Conservation (phyloP, 805 yeast species). For the Starmerella tilneyi region DNA sequence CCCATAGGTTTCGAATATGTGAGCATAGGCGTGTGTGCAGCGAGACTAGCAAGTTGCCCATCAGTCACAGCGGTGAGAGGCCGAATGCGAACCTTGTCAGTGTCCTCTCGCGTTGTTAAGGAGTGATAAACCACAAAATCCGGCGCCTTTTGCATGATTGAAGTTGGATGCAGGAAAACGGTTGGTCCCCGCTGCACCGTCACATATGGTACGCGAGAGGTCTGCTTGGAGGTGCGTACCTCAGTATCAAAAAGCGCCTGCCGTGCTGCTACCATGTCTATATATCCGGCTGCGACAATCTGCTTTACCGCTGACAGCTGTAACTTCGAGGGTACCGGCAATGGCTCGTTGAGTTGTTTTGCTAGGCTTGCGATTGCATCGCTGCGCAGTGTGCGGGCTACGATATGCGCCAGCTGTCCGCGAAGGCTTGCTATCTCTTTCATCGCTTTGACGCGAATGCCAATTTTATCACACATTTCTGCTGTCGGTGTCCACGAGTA, state of each 20-base stretch:
- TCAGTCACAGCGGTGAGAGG: conserved; percentile 69
- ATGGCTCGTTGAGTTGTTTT: conserved; percentile 42
- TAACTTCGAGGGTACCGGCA: conserved; percentile 54
- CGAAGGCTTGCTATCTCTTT: conserved; percentile 76
- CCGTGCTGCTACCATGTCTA: conserved; percentile 81
- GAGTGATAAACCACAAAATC: conserved; percentile 64
- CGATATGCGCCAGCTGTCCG: conserved; percentile 66
- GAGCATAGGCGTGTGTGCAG: conserved; percentile 58
- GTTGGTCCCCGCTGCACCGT: conserved; percentile 32
- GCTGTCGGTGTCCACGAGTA: conserved; percentile 36
- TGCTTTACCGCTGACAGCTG: conserved; percentile 79
- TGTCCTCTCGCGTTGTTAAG: conserved; percentile 45
- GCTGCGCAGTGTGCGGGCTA: conserved; percentile 42
- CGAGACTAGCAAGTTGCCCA: conserved; percentile 65
- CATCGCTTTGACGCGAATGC: conserved; percentile 69
- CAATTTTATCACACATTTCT: conserved; percentile 49
- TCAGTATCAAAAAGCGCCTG: conserved; percentile 50
- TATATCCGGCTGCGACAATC: conserved; percentile 83
- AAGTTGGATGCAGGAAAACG: conserved; percentile 67
- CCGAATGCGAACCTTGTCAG: conserved; percentile 48
- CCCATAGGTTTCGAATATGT: conserved; percentile 88
- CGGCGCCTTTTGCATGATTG: conserved; percentile 64
- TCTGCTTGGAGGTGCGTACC: conserved; percentile 50
- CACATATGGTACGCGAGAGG: conserved; percentile 45
- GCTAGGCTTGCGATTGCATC: conserved; percentile 35